These are phyloP conservation scores for Terfezia boudieri DNA, from an alignment of 495 filamentous ascomycete species.

Conservation along the genomic window DNA sequence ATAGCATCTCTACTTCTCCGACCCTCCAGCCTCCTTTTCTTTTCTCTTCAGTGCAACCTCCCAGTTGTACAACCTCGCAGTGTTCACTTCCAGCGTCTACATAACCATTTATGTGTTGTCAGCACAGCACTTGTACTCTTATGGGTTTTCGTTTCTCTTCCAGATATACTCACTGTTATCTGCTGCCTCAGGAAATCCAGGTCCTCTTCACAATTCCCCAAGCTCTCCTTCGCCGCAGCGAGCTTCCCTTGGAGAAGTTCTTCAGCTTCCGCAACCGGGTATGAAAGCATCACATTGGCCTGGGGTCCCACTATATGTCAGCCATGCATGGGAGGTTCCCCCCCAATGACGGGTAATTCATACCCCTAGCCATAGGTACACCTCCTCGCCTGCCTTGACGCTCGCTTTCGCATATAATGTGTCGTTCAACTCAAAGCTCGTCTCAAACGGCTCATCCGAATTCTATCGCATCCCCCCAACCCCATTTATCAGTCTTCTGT, in stretches of 20 bases:
- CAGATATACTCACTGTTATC: slow-evolving; percentile 48
- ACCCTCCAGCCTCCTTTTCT: slow-evolving; percentile 49
- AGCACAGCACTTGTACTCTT: background rate
- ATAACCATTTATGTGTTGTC: slow-evolving; percentile 16
- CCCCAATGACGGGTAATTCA: slow-evolving; percentile 3
- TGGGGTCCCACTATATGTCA: slow-evolving; percentile 12
- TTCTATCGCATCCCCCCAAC: slow-evolving; percentile 5
- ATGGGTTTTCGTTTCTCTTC: background rate
- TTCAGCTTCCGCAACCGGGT: slow-evolving; percentile 73
- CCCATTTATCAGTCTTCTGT: background rate
- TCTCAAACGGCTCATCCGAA: slow-evolving; percentile 45
- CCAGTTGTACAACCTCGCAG: slow-evolving; percentile 96
- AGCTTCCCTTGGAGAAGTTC: slow-evolving; percentile 57
- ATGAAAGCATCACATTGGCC: slow-evolving; percentile 96
- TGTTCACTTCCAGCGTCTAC: slow-evolving; percentile 90
- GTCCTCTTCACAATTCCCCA: slow-evolving; percentile 82
- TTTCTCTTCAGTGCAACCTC: slow-evolving; percentile 85
- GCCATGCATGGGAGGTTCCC: slow-evolving; percentile 3
- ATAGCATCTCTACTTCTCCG: background rate
- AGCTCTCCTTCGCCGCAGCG: slow-evolving; percentile 48
- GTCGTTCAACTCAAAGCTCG: slow-evolving; percentile 89
- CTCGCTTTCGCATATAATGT: slow-evolving; percentile 78
- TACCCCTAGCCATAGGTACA: slow-evolving; percentile 88
- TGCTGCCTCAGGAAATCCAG: slow-evolving; percentile 89
- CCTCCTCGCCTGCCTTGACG: slow-evolving; percentile 66